A percentile compares a stretch with the other conserved stretches of the same genome.
Conservation (phyloP, 108 stramenopile genomes). For the Nitzschia inconspicua region DNA sequence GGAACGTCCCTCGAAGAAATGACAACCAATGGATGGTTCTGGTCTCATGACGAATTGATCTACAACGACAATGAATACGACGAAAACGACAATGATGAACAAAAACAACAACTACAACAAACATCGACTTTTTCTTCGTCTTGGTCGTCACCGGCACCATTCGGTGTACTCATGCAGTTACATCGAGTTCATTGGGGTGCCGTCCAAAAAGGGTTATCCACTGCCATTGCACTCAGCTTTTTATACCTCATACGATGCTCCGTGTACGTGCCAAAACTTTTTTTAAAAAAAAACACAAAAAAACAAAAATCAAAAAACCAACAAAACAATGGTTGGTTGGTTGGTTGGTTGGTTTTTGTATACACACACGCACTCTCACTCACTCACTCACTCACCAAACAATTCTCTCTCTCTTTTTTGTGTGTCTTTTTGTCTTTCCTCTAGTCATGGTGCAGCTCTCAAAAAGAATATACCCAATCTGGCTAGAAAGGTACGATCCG, state of each 20-base stretch:
- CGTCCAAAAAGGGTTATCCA: constrained; percentile 29
- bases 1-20: constrained; percentile 46
- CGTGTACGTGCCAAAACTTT: constrained; percentile 15
- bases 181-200: constrained; percentile 29
- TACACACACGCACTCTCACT: too few relatives aligned
- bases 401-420: constrained; percentile 13
- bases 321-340: too few relatives aligned
- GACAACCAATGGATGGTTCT: constrained; percentile 53
- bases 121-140: background rate
- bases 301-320: too few relatives aligned
- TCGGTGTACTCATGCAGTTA: constrained; percentile 4
- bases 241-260: constrained; percentile 36
- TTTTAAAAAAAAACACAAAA: too few relatives aligned
- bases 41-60: constrained; percentile 52
- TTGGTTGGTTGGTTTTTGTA: too few relatives aligned
- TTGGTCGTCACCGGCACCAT: constrained; percentile 25
- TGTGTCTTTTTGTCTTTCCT: constrained; percentile 40
- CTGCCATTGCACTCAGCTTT: constrained; percentile 39
- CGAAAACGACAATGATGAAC: too few relatives aligned
- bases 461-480: constrained; percentile 42
- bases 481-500: constrained; percentile 10
- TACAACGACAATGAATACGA: too few relatives aligned
- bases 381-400: too few relatives aligned
- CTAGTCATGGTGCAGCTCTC: constrained; percentile 47
- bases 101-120: too few relatives aligned